Percentiles rank a stretch among this genome's conserved stretches.
Conservation (phyloP, 306 rosid genomes). For the Sindora glabra region DNA sequence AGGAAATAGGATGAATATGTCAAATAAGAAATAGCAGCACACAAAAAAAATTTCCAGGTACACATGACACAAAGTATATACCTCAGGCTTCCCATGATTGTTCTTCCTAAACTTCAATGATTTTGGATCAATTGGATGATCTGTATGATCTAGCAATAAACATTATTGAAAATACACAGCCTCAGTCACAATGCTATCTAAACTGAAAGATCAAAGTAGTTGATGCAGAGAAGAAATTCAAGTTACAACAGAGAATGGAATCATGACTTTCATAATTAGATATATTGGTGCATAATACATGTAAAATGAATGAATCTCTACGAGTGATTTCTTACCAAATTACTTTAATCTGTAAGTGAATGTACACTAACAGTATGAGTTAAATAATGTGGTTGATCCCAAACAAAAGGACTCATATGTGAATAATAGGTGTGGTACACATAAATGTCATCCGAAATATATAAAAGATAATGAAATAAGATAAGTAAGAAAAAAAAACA, state of each 20-base stretch:
- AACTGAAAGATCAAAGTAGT: slow-evolving; percentile 4
- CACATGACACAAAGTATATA: slow-evolving; percentile 22
- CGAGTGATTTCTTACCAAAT: not conserved
- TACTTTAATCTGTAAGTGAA: not conserved
- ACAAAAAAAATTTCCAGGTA: not conserved
- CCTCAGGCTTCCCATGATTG: slow-evolving; percentile 82
- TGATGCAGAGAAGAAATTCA: not conserved
- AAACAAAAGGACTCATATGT: not conserved
- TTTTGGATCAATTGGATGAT: slow-evolving; percentile 52
- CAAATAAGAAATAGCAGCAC: not conserved
- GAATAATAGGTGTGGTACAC: not conserved
- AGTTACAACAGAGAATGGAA: not conserved
- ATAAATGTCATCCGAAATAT: not conserved
- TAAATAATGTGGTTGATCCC: not conserved
- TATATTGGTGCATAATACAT: slow-evolving; percentile 5
- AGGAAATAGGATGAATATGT: slow-evolving; percentile 1
- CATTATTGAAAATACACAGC: not conserved
- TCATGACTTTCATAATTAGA: not conserved
- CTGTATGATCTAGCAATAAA: slow-evolving; percentile 59
- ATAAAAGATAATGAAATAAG: not conserved
- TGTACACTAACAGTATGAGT: not conserved
- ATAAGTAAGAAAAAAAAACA: not conserved
- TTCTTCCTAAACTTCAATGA: slow-evolving; percentile 67
- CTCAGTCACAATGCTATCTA: not conserved
- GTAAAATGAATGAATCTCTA: not conserved